Base-by-base conservation (phyloP, 306 rosid species). In the Cucurbita argyrosperma region DNA sequence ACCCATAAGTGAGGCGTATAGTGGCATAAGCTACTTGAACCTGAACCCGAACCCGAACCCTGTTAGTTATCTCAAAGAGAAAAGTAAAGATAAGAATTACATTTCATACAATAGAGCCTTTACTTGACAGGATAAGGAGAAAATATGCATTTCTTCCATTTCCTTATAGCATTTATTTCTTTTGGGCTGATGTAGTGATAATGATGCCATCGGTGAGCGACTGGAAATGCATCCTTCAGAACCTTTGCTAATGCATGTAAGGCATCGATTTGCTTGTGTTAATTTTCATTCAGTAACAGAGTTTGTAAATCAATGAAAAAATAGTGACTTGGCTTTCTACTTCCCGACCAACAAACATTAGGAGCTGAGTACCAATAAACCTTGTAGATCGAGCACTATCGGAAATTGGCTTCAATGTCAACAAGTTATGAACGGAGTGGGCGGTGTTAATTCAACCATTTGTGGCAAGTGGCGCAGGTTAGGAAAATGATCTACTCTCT, bases 381-480 rank as follows among this genome's bases (percentile, higher is more conserved):
- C 85, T 58, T 71, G 70, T 64, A 80, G 76, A 77, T 38, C 57
- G 37, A 51, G 86, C 78, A 76, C 96, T 57, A 81, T 88, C 63
- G 83, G 90, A 74, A 93, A 93, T 79, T 93, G 98, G 96, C 88
- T 93, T 85, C 97, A 90, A 83, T 93, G 98, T 76, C 90, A 58
- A 43, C 88, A 78, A 75, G 82, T 85, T 78, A 74, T 85, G 39
- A 85, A 88, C 18, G 84, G 75, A 64, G 38, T 58, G 51, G 69
- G 56, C 51, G 83, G 76, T 82, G 76, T 77, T 57, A 83, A 80
- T 6, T 86, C 85, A 82, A 79, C 74, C 56, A 79, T 78, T 45
- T 93, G 98, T 80, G 98, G 98, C 79, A 93, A 89, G 83, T 93
- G 96, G 96, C 97, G 96, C 79, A 87, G 97, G 98, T 89, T 83